Evolutionary conservation across 768 basidiomycete species (phyloP).

Genomic region (Termitomyces sp.): DNA sequence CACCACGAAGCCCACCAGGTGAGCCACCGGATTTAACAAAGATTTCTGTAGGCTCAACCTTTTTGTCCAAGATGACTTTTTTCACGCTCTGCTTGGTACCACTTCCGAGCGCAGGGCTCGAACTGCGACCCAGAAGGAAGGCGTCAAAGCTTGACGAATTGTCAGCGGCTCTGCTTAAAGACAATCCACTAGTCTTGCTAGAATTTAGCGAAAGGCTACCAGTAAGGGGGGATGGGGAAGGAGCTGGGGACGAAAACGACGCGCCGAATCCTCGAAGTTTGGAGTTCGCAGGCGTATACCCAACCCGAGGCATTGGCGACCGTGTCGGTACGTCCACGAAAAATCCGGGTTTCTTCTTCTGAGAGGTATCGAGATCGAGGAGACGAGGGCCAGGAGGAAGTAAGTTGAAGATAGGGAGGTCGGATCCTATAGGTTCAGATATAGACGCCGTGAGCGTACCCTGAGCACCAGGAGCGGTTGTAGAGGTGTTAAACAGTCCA

Average conservation of each 20-base stretch:
- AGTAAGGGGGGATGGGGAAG: slow-evolving; percentile 31
- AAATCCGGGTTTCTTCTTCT: slow-evolving; percentile 75
- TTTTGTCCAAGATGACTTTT: slow-evolving; percentile 88
- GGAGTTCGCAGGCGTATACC: slow-evolving; percentile 63
- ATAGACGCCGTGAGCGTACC: slow-evolving; percentile 80
- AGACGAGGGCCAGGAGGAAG: slow-evolving; percentile 69
- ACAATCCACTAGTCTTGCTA: slow-evolving; percentile 53
- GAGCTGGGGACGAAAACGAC: slow-evolving; percentile 38
- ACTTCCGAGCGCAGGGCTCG: slow-evolving; percentile 64
- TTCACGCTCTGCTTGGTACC: slow-evolving; percentile 82
- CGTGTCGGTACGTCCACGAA: slow-evolving; percentile 76
- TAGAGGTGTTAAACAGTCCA: slow-evolving; percentile 35
- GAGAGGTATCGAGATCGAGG: slow-evolving; percentile 51
- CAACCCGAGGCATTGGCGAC: slow-evolving; percentile 64
- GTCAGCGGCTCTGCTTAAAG: slow-evolving; percentile 45
- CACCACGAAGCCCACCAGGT: slow-evolving; percentile 38
- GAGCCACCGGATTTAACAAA: slow-evolving; percentile 49
- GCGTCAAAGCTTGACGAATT: slow-evolving; percentile 52
- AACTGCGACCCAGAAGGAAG: slow-evolving; percentile 57
- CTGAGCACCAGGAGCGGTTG: slow-evolving; percentile 42
- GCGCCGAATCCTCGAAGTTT: slow-evolving; percentile 71
- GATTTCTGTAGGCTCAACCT: slow-evolving; percentile 68
- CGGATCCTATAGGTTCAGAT: slow-evolving; percentile 75
- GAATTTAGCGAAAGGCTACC: slow-evolving; percentile 44
- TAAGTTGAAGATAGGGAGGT: slow-evolving; percentile 71